Evolutionary conservation across 441 rosid genomes (phyloP).

Genomic region (Metrosideros polymorpha): DNA sequence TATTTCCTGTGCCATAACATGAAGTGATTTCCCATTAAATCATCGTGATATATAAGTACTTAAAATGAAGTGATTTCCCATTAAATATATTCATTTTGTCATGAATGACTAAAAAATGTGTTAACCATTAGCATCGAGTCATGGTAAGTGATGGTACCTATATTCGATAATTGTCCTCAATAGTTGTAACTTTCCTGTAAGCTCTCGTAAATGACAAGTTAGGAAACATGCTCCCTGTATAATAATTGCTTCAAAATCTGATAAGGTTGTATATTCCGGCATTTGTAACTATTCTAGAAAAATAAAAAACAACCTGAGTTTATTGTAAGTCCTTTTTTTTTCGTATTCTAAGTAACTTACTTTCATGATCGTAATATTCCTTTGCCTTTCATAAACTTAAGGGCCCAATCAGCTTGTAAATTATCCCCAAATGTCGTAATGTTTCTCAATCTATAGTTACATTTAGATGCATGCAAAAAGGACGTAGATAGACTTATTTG

Average conservation of each 20-base stretch:
- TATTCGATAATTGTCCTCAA: neutral
- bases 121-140: too few species aligned
- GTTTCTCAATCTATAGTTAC: neutral
- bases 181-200: neutral
- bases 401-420: neutral
- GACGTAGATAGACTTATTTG: too few species aligned
- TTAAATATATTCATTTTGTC: too few species aligned
- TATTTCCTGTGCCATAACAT: too few species aligned
- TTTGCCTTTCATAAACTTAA: neutral
- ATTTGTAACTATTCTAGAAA: fast-evolving
- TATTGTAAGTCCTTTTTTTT: neutral
- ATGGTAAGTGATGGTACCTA: fast-evolving
- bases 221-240: neutral
- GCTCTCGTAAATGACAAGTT: neutral
- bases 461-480: too few species aligned
- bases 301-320: neutral
- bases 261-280: neutral
- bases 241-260: neutral
- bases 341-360: neutral
- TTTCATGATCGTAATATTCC: neutral
- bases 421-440: neutral
- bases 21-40: too few species aligned
- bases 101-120: too few species aligned
- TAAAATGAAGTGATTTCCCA: too few species aligned
- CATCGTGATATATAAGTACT: too few species aligned